Evolutionary conservation across 1,284 basidiomycete species (phyloP), one percentile per base, ranked within the genome.

Genomic region (Puccinia hordei): DNA sequence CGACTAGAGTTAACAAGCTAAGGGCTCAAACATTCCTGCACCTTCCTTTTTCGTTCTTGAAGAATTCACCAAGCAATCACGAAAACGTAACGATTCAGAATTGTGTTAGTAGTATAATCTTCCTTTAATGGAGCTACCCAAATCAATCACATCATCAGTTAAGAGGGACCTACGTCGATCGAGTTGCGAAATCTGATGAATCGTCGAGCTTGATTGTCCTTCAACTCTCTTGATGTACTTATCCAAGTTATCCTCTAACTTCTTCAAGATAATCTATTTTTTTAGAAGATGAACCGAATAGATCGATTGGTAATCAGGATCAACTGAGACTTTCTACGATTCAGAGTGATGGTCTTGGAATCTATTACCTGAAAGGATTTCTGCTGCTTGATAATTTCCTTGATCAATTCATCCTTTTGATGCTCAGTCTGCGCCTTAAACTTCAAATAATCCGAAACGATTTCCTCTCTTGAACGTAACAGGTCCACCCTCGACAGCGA

Each of bases 351-450:
- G 12, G 15, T 19, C 2, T 46, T 35, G 17, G 27, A 19, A 22
- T 44, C 61, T 72, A 24, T 57, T 17, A 73, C 71, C 53, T 73
- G 33, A n/a, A 73, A 27, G n/a, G 35, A 73, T 59, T 73, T 19
- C 27, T 73, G 71, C 38, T 57, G 71, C 2, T 57, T n/a, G 8
- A 73, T 41, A 30, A 73, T 59, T 57, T 73, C 53, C 4, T 59
- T 19, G 22, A 59, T 59, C 33, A 73, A 24, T 41, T 41, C 33
- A 10, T 73, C 33, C 44, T 44, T 73, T 30, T 73, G 30, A 0
- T 38, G 53, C 55, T 73, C 53, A 38, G 55, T 35, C 53, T 44
- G 71, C 2, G 53, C 24, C 71, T 73, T 73, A n/a, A 30, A 57
- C 13, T 27, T 41, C 9, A 73, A 73, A 30, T 38, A 73, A 9